These are phyloP conservation scores for Sugiyamaella valdiviana DNA, from an alignment of 805 yeast species.

Conservation along the genomic window DNA sequence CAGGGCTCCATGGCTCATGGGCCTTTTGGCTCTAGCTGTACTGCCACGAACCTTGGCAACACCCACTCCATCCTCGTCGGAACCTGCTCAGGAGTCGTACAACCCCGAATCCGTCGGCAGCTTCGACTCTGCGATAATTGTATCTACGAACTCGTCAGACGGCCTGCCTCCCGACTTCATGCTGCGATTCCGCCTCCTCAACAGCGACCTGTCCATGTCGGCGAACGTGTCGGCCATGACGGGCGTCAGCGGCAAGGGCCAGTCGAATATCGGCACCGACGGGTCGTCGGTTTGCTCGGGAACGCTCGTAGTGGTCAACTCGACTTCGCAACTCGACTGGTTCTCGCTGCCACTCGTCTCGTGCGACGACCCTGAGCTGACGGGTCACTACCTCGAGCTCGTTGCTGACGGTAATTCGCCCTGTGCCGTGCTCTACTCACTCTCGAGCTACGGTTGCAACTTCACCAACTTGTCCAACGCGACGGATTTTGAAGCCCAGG, in stretches of 20 bases:
- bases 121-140: slow-evolving; percentile 7
- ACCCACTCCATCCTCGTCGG: neutral
- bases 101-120: neutral
- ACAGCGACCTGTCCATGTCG: slow-evolving; percentile 8
- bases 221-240: slow-evolving; percentile 21
- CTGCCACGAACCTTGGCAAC: too few species aligned
- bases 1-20: too few species aligned
- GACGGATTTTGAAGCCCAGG: slow-evolving; percentile 15
- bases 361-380: slow-evolving; percentile 18
- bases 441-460: slow-evolving; percentile 18
- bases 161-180: slow-evolving; percentile 10
- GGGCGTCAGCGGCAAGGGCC: slow-evolving; percentile 9
- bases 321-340: slow-evolving; percentile 7
- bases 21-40: too few species aligned
- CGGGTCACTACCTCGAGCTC: neutral
- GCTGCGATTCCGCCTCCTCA: slow-evolving; percentile 9
- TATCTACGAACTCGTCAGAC: slow-evolving; percentile 12
- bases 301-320: slow-evolving; percentile 9
- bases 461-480: slow-evolving; percentile 13
- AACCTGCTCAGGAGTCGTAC: neutral
- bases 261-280: slow-evolving; percentile 7
- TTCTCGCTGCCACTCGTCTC: slow-evolving; percentile 18
- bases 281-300: slow-evolving; percentile 17
- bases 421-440: slow-evolving; percentile 22
- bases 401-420: slow-evolving; percentile 19